Base-by-base conservation (phyloP, 305 asterid species). In the Nicotiana rustica region DNA sequence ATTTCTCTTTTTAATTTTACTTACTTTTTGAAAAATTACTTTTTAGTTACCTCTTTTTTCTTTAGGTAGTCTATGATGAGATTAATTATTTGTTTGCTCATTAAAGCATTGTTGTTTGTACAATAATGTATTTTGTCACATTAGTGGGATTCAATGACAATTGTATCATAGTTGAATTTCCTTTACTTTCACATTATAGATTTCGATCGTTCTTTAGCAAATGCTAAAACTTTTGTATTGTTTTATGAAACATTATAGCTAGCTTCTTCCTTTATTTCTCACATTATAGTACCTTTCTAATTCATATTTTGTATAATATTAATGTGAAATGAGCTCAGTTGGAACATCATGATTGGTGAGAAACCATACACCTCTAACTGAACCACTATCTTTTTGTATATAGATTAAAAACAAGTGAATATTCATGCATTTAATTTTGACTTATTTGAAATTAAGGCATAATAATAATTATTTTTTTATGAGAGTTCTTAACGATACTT, bases 51-150 rank as follows among this genome's bases (percentile, higher is more conserved):
- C 21, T 13, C 7, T 3, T 31, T 3, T 21, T 14, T 49, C 7
- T 0, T 21, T 10, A 14, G 17, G 9, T 44, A 47, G 78, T 47
- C 5, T 71, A 21, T 75, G 79, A 75, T 25, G 64, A 75, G 79
- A 8, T 25, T 75, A 52, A 25, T 41, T 75, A 21, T 70, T 25
- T 49, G 35, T 49, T 75, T 75, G 64, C 9, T 7, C 44, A 25
- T 75, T 49, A 25, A 75, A 12, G 52, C 79, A 75, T 75, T 75
- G 29, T 25, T 75, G 79, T 25, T 75, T 75, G 47, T 75, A 75
- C 25, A 29, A 75, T 75, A 75, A 52, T 75, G 65, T 75, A 75
- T 52, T 49, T 25, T 75, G 60, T 15, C 64, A 73, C 79, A 47
- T 10, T 5, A 73, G 79, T 49, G 64, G 79, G 41, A 25, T 73